phyloP scores from a whole-genome alignment of 202 grass and related monocot genomes.

The Digitaria exilis region DNA sequence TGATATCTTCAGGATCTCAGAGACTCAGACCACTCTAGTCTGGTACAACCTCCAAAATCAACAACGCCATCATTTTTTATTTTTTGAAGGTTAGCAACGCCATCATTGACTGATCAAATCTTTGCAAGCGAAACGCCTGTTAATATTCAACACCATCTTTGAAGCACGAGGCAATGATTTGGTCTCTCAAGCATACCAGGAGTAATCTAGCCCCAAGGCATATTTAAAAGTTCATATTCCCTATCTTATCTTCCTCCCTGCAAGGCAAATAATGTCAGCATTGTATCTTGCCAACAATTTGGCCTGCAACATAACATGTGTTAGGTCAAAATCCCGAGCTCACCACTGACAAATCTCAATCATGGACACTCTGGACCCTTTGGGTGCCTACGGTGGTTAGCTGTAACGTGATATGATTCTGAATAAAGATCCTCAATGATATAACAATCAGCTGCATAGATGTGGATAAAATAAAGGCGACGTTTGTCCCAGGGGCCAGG shows the following conservation, averaged over 20 bases:
- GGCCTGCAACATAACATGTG: background rate
- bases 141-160: constrained; percentile 13
- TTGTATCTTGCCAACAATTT: background rate
- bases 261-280: background rate
- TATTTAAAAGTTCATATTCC: background rate
- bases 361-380: background rate
- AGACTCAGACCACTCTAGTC: no score
- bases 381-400: background rate
- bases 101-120: background rate
- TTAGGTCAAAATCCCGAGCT: background rate
- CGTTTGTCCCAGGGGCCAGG: no score
- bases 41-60: no score
- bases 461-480: background rate
- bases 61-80: no score
- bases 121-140: background rate
- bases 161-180: background rate
- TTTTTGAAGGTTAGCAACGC: no score
- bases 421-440: background rate
- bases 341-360: background rate
- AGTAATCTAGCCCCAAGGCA: background rate
- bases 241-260: background rate
- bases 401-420: constrained; percentile 2
- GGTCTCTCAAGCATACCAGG: background rate
- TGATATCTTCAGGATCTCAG: no score
- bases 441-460: background rate